Conservation (phyloP, 169 alveolate genomes). For the Cryptosporidium sp. region DNA sequence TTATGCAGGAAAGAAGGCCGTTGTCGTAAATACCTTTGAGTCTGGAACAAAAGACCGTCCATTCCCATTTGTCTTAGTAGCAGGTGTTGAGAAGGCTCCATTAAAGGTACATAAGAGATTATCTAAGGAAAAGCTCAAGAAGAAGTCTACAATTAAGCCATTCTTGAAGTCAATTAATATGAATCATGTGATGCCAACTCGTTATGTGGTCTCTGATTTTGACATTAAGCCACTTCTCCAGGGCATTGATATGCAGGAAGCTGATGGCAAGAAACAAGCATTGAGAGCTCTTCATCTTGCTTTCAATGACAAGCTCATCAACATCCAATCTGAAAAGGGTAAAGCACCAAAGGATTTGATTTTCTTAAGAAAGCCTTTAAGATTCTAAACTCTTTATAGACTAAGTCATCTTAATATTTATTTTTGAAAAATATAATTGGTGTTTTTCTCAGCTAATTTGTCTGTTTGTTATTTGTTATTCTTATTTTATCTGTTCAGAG, state of each 20-base stretch:
- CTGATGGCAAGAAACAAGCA: conserved; percentile 74
- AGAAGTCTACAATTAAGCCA: conserved; percentile 94
- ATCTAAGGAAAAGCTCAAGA: conserved; percentile 92
- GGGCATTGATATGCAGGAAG: conserved; percentile 75
- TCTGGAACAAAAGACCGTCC: conserved; percentile 94
- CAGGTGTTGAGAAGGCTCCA: conserved; percentile 97
- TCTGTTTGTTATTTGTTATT: background rate
- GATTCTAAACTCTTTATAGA: conserved; percentile 52
- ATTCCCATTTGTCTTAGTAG: conserved; percentile 95
- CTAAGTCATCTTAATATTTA: conserved; percentile 3
- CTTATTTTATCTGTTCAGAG: background rate
- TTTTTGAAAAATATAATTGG: background rate
- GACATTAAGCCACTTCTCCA: conserved; percentile 53
- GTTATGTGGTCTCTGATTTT: conserved; percentile 84
- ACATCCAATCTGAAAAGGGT: conserved; percentile 66
- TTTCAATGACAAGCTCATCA: conserved; percentile 71
- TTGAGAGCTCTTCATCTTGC: conserved; percentile 48
- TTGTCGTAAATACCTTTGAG: conserved; percentile 95
- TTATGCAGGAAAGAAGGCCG: conserved; percentile 98
- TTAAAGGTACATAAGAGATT: conserved; percentile 92
- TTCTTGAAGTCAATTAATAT: conserved; percentile 96
- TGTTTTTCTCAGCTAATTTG: background rate
- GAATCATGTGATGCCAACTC: conserved; percentile 98
- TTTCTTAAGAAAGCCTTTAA: conserved; percentile 72
- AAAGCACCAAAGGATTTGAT: conserved; percentile 76